Evolutionary conservation across 371 early-diverging fungal species (phyloP), one percentile per base, ranked within the genome.

Genomic region (Mucor indicus): DNA sequence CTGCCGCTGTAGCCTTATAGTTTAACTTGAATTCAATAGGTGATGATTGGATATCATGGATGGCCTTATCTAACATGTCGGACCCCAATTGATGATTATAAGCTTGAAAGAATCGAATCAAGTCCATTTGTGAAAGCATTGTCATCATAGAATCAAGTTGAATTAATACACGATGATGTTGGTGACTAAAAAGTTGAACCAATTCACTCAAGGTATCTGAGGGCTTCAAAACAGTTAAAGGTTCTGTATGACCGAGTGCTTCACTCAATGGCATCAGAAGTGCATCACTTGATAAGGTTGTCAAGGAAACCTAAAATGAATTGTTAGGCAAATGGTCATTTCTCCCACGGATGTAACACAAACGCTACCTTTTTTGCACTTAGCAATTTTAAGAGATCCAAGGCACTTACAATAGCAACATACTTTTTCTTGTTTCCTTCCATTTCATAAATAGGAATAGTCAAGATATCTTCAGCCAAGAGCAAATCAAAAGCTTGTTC

Each of bases 401-500:
- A 67, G 11, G 73, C 73, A 49, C 76, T 75, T 30, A 83, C 74
- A 50, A 83, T 79, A 24, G 77, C 67, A 13, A 83, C 46, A 56
- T 83, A 83, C 19, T 51, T 29, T 45, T 77, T 77, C 38, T 63
- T 60, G 6, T 33, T 22, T 4, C 19, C 33, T 13, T 65, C 57
- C 9, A 50, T 29, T 15, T 66, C 54, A 54, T 83, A 83, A 15
- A 83, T 79, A 3, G 83, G 83, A 6, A 79, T 72, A n/a, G 83
- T 79, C 1, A 76, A 59, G 12, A 83, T 79, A 47, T 83, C 78
- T 37, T 79, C 55, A 10, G 69, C 64, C 13, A 75, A 56, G 8
- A 83, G 60, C 13, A 79, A 53, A 50, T 80, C 74, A 54, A 83
- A 72, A n/a, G 79, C 79, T 37, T 77, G 62, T 55, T 83, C 83